Evolutionary conservation across 306 rosid species (phyloP), one percentile per base, ranked within the genome.

Genomic region (Trichosanthes cucumerina): DNA sequence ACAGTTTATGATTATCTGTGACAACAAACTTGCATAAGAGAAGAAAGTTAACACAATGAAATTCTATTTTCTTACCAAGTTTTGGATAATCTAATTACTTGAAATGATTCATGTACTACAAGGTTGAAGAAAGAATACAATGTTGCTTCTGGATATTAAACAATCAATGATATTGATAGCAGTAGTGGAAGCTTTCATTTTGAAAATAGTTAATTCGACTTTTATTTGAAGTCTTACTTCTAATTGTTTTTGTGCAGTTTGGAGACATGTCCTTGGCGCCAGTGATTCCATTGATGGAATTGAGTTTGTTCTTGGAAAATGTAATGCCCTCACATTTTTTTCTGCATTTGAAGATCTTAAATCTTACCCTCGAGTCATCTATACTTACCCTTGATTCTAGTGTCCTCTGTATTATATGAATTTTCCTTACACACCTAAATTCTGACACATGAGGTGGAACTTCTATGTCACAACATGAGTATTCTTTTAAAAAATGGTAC

Each of bases 301-400:
- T 36, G 97, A 91, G 85, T 88, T 96, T 83, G 97, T 91, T 38
- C 79, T 91, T 77, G 99, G 98, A 88, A 92, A 96, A 92, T 96
- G 99, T 92, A 95, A 83, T 56, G 16, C 83, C 58, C 56, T 43
- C 44, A 1, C 39, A 59, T 26, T 18, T 34, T n/a, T 50, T 11
- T 75, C 26, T 19, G 34, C 34, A 43, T 13, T 14, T 39, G 3
- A 8, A 47, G 77, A 26, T 72, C 58, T 26, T 38, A 12, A 41
- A 49, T 46, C 77, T 72, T 72, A 72, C 59, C 19, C 5, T 71
- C 9, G 0, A 68, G 49, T 71, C 23, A 26, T 44, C 57, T n/a
- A 43, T 43, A 12, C 56, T 70, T 46, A 9, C 56, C 47, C 75
- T 69, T 41, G 34, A 43, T 70, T 49, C 76, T 3, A 23, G 21